A percentile compares a stretch with the other conserved stretches of the same genome.
phyloP scores from a whole-genome alignment of 257 asterid species.

The Salvia hispanica region DNA sequence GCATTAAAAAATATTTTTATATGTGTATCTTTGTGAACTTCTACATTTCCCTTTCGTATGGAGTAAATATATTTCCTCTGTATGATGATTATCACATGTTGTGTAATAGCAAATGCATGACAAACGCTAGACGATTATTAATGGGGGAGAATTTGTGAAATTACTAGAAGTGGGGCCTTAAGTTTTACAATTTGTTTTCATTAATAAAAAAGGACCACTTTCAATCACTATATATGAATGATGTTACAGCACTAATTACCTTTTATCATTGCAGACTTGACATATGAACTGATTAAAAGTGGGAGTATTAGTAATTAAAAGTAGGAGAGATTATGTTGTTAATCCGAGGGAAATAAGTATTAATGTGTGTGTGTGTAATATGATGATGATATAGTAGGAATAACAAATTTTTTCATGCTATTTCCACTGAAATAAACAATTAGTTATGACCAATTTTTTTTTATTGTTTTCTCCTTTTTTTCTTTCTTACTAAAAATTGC shows the following conservation, averaged over 20 bases:
- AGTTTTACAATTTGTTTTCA: constrained; percentile 1
- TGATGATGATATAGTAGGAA: too few relatives aligned
- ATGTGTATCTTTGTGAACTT: too few relatives aligned
- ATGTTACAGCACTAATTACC: constrained; percentile 37
- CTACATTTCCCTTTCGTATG: too few relatives aligned
- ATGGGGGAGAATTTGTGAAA: constrained; percentile 7
- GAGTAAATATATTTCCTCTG: too few relatives aligned
- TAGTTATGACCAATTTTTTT: too few relatives aligned
- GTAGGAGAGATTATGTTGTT: background rate
- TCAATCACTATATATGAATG: constrained; percentile 29
- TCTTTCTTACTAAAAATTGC: too few relatives aligned
- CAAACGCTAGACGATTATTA: background rate
- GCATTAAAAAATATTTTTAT: too few relatives aligned
- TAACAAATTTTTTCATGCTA: too few relatives aligned
- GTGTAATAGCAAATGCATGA: background rate
- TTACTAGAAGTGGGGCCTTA: constrained; percentile 35
- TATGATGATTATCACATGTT: background rate
- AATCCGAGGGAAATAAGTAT: too few relatives aligned
- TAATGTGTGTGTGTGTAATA: too few relatives aligned
- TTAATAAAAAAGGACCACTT: constrained; percentile 30
- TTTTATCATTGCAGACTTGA: constrained; percentile 21
- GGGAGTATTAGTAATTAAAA: background rate
- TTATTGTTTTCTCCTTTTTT: too few relatives aligned
- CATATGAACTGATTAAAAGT: constrained; percentile 5
- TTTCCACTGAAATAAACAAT: too few relatives aligned